These are phyloP conservation scores for Suillus subaureus DNA, from an alignment of 768 basidiomycete species.

Conservation along the genomic window DNA sequence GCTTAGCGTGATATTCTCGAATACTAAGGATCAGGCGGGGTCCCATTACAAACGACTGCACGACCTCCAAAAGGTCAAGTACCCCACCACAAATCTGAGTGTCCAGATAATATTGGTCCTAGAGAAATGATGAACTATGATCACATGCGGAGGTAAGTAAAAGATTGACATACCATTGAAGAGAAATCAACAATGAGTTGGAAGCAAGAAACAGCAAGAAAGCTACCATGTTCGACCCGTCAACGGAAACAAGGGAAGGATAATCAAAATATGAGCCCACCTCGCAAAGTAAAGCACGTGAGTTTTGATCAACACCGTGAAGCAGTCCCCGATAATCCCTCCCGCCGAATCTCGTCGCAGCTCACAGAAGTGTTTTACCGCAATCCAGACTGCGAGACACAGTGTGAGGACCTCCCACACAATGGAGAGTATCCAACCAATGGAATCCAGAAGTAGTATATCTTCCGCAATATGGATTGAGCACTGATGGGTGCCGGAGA, in stretches of 20 bases:
- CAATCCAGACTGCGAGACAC: background rate
- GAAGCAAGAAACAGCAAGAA: background rate
- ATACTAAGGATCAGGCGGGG: background rate
- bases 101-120: background rate
- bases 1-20: background rate
- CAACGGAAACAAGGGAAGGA: background rate
- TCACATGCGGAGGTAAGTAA: background rate
- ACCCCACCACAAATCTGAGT: background rate
- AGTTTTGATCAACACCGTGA: background rate
- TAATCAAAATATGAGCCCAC: background rate
- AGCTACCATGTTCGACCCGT: background rate
- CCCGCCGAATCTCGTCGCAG: background rate
- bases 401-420: background rate
- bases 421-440: background rate
- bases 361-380: background rate
- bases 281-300: background rate
- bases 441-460: background rate
- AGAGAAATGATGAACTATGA: background rate
- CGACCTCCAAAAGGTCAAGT: background rate
- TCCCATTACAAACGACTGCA: background rate
- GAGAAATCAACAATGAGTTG: background rate
- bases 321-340: background rate
- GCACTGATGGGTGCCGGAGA: background rate
- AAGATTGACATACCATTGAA: background rate
- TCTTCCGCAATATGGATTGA: accelerated